Base-by-base conservation (phyloP, 768 basidiomycete genomes). In the Russula abietina region DNA sequence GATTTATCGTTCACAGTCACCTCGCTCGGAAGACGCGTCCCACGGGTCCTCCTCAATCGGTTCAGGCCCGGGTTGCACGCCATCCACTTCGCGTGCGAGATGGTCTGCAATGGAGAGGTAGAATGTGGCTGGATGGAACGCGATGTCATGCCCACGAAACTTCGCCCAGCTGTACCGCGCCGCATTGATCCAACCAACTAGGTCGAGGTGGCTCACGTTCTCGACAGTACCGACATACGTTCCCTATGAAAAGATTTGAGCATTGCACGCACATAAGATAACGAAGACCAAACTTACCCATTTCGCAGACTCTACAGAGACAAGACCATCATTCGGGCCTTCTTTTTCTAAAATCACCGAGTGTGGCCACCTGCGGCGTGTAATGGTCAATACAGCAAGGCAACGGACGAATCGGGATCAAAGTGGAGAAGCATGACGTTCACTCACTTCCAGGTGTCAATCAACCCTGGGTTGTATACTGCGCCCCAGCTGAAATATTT, bases 401-500 rank as follows among this genome's bases (percentile, higher is more conserved):
- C 9, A 12, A 28, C 19, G 17, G 12, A 33, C 10, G 33, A 33
- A 33, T 33, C 33, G 33, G 11, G 33, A 33, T 33, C 26, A 4
- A 55, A 49, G 52, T 17, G 56, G 30, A 52, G 4, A 22, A 3
- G 26, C 43, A 5, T 19, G 38, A 55, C 14, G 55, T 4, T 17
- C 38, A 74, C 79, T 69, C 62, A 73, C 76, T 88, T 89, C 85
- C 91, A 97, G 0, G 93, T 89, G 74, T 98, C 95, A 50, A 98
- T 85, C 53, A 96, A 74, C 0, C 91, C 89, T 6, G 97, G 96
- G 17, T 88, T 83, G 70, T 94, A 94, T 14, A 81, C 80, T 2
- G 97, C 97, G 12, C 97, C 97, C 91, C 93, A 99, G 70, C 91
- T 93, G 68, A 91, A 96, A 74, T 99, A 99, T 66, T 83, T 81